Conservation (phyloP, 306 rosid species). For the Hippophae tibetana region DNA sequence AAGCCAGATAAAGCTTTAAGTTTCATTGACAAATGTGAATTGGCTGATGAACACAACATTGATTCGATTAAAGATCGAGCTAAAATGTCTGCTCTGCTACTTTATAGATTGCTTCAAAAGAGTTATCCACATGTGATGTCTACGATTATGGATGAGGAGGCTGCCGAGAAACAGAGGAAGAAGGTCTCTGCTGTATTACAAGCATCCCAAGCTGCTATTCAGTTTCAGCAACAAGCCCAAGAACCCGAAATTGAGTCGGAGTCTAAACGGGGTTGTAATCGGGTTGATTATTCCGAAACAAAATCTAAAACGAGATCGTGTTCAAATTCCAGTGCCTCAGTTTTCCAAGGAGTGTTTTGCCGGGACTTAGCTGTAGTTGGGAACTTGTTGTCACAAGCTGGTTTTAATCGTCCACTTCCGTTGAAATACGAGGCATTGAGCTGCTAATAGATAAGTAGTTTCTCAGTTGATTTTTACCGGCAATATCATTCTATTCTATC, state of each 20-base stretch:
- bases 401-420: slow-evolving; percentile 66
- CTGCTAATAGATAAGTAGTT: slow-evolving; percentile 31
- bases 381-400: slow-evolving; percentile 58
- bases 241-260: slow-evolving; percentile 27
- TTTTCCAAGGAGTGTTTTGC: slow-evolving; percentile 86
- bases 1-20: slow-evolving; percentile 68
- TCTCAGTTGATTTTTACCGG: slow-evolving; percentile 6
- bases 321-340: background rate
- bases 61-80: slow-evolving; percentile 74
- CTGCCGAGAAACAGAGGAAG: slow-evolving; percentile 62
- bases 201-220: slow-evolving; percentile 30
- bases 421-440: slow-evolving; percentile 83
- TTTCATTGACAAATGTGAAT: slow-evolving; percentile 75
- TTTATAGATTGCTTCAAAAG: slow-evolving; percentile 79
- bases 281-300: slow-evolving; percentile 12
- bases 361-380: slow-evolving; percentile 79
- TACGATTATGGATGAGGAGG: slow-evolving; percentile 58
- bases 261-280: slow-evolving; percentile 6
- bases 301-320: slow-evolving; percentile 15
- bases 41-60: slow-evolving; percentile 52
- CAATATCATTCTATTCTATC: slow-evolving; percentile 11
- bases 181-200: slow-evolving; percentile 42
- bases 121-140: slow-evolving; percentile 60
- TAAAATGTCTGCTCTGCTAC: slow-evolving; percentile 61
- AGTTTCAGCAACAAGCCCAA: slow-evolving; percentile 25